Conservation (phyloP, 2,329 filamentous ascomycete genomes). For the Colletotrichum tanaceti region DNA sequence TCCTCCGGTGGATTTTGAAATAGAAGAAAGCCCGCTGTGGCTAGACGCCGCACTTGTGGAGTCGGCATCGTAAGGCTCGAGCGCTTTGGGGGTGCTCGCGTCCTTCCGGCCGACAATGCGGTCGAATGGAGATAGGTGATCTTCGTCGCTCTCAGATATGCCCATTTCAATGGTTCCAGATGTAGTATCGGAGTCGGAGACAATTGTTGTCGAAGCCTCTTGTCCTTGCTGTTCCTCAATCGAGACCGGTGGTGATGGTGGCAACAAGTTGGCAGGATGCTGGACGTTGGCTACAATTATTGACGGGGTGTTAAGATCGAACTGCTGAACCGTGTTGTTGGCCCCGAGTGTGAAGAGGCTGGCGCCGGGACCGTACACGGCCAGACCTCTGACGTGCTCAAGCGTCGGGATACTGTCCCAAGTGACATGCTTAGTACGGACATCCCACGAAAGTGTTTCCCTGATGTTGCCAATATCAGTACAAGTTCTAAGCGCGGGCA, state of each 20-base stretch:
- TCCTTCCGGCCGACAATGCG: slow-evolving; percentile 79
- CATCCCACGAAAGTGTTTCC: slow-evolving; percentile 95
- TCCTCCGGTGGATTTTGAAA: slow-evolving; percentile 65
- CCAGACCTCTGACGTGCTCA: slow-evolving; percentile 82
- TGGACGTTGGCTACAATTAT: slow-evolving; percentile 88
- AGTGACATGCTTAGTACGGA: slow-evolving; percentile 95
- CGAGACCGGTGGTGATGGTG: slow-evolving; percentile 85
- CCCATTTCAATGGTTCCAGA: slow-evolving; percentile 68
- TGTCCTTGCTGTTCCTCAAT: slow-evolving; percentile 75
- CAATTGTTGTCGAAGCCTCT: slow-evolving; percentile 59
- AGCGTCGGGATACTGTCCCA: slow-evolving; percentile 89
- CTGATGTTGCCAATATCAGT: slow-evolving; percentile 58
- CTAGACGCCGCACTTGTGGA: slow-evolving; percentile 75
- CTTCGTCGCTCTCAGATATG: slow-evolving; percentile 80
- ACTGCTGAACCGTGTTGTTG: slow-evolving; percentile 92
- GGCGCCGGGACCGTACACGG: slow-evolving; percentile 91
- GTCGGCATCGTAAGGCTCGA: slow-evolving; percentile 66
- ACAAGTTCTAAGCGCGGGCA: slow-evolving; percentile 60
- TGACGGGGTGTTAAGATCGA: slow-evolving; percentile 86
- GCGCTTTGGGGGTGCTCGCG: slow-evolving; percentile 64
- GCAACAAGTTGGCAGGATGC: slow-evolving; percentile 81
- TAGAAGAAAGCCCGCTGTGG: slow-evolving; percentile 67
- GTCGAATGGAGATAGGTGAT: slow-evolving; percentile 79
- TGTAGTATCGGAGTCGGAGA: slow-evolving; percentile 64
- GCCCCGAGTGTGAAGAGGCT: slow-evolving; percentile 90